These are phyloP conservation scores for Ammopiptanthus mongolicus DNA, from an alignment of 306 rosid species.

Conservation along the genomic window DNA sequence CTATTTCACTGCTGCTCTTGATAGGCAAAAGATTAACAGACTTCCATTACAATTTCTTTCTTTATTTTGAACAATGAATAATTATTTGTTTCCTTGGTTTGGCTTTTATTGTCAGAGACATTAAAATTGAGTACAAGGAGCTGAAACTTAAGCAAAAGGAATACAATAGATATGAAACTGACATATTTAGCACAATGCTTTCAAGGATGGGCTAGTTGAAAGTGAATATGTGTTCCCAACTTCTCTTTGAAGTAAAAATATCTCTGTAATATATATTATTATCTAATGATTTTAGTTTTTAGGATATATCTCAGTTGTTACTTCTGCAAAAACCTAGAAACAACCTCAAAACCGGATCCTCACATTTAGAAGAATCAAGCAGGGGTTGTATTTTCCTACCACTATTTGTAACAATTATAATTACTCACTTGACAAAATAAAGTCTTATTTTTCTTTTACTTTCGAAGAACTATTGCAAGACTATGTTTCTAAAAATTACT, in stretches of 20 bases:
- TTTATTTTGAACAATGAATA: background rate
- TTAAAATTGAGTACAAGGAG: constrained; percentile 47
- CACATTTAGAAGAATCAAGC: background rate
- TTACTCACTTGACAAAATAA: background rate
- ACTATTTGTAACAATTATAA: background rate
- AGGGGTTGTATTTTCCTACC: background rate
- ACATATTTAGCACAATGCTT: constrained; percentile 57
- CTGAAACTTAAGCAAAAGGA: constrained; percentile 51
- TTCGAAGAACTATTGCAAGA: too few relatives aligned
- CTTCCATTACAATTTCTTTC: too few relatives aligned
- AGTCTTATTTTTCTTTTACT: background rate
- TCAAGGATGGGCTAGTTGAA: constrained; percentile 43
- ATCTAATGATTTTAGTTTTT: too few relatives aligned
- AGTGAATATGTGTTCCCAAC: background rate
- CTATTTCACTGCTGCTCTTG: background rate
- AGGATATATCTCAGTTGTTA: too few relatives aligned
- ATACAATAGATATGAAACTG: constrained; percentile 39
- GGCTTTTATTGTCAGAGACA: constrained; percentile 42
- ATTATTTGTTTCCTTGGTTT: background rate
- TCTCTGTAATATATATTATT: background rate
- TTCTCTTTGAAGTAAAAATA: background rate
- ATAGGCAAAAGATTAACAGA: background rate
- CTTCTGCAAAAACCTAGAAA: background rate
- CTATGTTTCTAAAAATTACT: too few relatives aligned
- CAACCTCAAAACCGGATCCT: background rate